phyloP scores from a whole-genome alignment of 805 yeast species.

The Schizosaccharomyces osmophilus region DNA sequence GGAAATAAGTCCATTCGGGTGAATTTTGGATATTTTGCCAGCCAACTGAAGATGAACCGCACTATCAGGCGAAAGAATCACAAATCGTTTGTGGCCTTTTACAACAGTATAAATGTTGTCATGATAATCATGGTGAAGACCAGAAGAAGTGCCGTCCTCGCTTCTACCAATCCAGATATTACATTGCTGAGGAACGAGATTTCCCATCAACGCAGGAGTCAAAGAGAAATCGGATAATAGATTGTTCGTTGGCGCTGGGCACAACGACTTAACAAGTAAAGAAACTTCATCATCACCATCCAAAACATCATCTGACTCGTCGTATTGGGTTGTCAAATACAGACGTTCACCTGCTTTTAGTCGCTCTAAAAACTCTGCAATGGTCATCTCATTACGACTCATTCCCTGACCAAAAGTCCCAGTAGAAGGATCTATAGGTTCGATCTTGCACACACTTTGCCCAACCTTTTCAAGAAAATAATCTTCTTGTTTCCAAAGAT shows the following conservation, averaged over 20 bases:
- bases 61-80: not conserved
- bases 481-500: not conserved
- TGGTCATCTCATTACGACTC: not conserved
- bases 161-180: constrained; percentile 1
- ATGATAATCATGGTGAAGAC: constrained; percentile 2
- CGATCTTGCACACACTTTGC: not conserved
- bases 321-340: constrained; percentile 2
- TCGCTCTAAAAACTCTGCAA: not conserved
- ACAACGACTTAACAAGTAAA: not conserved
- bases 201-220: not conserved
- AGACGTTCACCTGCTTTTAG: not conserved
- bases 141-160: not conserved
- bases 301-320: not conserved
- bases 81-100: constrained; percentile 1
- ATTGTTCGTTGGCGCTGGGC: not conserved
- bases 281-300: not conserved
- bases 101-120: not conserved
- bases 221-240: not conserved
- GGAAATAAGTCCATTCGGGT: constrained; percentile 1
- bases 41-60: not conserved
- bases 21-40: not conserved
- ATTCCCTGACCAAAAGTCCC: not conserved
- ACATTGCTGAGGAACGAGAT: not conserved
- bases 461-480: not conserved
- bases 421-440: not conserved